Percentiles rank a stretch among this genome's conserved stretches.
Conservation (phyloP, 441 rosid species). For the Gossypium armourianum region DNA sequence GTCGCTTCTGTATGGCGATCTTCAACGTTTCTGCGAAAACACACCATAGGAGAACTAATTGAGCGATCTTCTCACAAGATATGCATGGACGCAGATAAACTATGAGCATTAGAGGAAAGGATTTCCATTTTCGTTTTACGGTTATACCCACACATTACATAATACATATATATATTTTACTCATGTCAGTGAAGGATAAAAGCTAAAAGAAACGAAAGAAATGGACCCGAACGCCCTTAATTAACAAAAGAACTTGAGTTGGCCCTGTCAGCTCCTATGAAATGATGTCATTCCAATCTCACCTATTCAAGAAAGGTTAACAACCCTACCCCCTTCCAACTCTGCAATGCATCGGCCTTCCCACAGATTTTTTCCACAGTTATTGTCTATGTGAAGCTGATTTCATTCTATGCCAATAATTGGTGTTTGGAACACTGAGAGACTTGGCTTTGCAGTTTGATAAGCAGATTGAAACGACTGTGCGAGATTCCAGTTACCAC, state of each 20-base stretch:
- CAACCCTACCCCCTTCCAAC: constrained; percentile 14
- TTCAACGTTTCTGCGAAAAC: too few species aligned
- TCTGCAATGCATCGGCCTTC: neutral
- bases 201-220: neutral
- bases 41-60: too few species aligned
- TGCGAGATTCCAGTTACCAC: constrained; percentile 35
- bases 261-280: constrained; percentile 32
- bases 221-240: neutral
- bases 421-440: constrained; percentile 68
- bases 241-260: constrained; percentile 21
- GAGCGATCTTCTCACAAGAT: too few species aligned
- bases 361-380: neutral
- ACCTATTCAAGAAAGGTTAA: neutral
- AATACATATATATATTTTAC: too few species aligned
- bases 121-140: too few species aligned
- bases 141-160: too few species aligned
- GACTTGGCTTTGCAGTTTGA: constrained; percentile 50
- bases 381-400: neutral
- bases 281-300: constrained; percentile 24
- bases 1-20: too few species aligned
- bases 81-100: too few species aligned
- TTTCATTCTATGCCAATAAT: constrained; percentile 77
- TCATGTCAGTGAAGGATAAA: too few species aligned
- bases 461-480: constrained; percentile 32
- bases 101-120: too few species aligned